These are phyloP conservation scores for Kodamaea fukazawae DNA, from an alignment of 805 yeast species.

Conservation along the genomic window DNA sequence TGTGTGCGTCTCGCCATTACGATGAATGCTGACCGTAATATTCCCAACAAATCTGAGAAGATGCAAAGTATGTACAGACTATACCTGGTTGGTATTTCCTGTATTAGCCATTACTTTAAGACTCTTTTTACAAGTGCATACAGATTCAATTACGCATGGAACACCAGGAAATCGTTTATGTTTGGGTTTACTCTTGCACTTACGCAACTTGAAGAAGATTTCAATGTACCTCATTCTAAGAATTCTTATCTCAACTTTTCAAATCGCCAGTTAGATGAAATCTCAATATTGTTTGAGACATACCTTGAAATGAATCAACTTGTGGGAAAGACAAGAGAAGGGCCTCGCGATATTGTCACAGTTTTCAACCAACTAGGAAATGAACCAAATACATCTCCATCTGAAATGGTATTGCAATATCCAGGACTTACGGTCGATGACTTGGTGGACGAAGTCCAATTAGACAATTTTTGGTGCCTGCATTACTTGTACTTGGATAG, in stretches of 20 bases:
- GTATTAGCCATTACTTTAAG: slow-evolving; percentile 1
- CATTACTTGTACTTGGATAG: slow-evolving; percentile 5
- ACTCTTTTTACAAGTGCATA: slow-evolving; percentile 2
- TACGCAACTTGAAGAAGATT: not conserved
- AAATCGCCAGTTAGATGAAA: slow-evolving; percentile 2
- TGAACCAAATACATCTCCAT: not conserved
- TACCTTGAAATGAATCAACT: not conserved
- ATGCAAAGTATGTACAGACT: not conserved
- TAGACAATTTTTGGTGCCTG: slow-evolving; percentile 13
- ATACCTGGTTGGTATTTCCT: not conserved
- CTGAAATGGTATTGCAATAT: not conserved
- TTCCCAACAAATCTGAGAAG: no score
- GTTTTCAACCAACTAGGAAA: not conserved
- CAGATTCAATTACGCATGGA: slow-evolving; percentile 12
- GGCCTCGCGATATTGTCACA: slow-evolving; percentile 2
- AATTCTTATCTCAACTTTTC: not conserved
- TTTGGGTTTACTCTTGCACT: slow-evolving; percentile 3
- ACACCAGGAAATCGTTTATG: slow-evolving; percentile 8
- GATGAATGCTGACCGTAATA: not conserved
- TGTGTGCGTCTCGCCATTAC: slow-evolving; percentile 7
- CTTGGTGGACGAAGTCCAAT: slow-evolving; percentile 8
- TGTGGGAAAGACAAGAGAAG: not conserved
- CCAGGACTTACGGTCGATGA: slow-evolving; percentile 2
- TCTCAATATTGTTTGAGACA: slow-evolving; percentile 1
- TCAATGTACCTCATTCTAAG: slow-evolving; percentile 1